Percentiles rank a stretch among this genome's conserved stretches.
Evolutionary conservation across 495 filamentous ascomycete species (phyloP).

Genomic region (Penicillium desertorum): DNA sequence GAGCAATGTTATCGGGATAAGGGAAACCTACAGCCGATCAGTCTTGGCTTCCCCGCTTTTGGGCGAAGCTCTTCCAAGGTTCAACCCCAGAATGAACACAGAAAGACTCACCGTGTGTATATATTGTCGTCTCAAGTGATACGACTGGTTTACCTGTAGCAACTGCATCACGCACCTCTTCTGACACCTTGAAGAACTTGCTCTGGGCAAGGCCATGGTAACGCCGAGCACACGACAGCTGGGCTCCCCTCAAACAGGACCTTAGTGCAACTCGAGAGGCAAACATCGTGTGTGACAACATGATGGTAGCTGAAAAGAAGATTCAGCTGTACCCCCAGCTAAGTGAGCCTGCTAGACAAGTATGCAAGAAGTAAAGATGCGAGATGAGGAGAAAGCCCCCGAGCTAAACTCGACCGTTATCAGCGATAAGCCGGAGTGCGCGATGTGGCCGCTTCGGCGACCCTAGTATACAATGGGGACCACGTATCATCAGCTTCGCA

Average conservation of each 20-base stretch:
- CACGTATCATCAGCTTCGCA: conserved; percentile 43
- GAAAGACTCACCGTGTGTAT: conserved; percentile 63
- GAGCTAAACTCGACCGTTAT: conserved; percentile 19
- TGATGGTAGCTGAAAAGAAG: neutral
- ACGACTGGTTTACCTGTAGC: conserved; percentile 74
- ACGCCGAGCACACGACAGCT: conserved; percentile 21
- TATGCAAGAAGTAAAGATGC: conserved; percentile 17
- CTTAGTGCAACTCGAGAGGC: conserved; percentile 31
- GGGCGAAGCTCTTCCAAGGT: neutral
- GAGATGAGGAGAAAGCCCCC: conserved; percentile 30
- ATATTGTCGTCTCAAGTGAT: conserved; percentile 89
- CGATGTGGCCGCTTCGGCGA: conserved; percentile 38
- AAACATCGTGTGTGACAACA: conserved; percentile 29
- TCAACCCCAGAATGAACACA: neutral
- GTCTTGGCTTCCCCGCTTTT: conserved; percentile 17
- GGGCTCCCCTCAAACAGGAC: conserved; percentile 18
- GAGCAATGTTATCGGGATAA: conserved; percentile 72
- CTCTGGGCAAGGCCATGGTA: conserved; percentile 42
- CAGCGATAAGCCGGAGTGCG: conserved; percentile 37
- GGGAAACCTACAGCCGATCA: conserved; percentile 67
- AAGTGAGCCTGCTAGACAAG: neutral
- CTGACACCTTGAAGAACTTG: conserved; percentile 69
- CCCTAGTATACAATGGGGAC: conserved; percentile 46
- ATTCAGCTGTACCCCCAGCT: neutral
- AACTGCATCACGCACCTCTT: conserved; percentile 78